Evolutionary conservation across 2,329 filamentous ascomycete species (phyloP).

Genomic region (Colletotrichum ledebouriae): DNA sequence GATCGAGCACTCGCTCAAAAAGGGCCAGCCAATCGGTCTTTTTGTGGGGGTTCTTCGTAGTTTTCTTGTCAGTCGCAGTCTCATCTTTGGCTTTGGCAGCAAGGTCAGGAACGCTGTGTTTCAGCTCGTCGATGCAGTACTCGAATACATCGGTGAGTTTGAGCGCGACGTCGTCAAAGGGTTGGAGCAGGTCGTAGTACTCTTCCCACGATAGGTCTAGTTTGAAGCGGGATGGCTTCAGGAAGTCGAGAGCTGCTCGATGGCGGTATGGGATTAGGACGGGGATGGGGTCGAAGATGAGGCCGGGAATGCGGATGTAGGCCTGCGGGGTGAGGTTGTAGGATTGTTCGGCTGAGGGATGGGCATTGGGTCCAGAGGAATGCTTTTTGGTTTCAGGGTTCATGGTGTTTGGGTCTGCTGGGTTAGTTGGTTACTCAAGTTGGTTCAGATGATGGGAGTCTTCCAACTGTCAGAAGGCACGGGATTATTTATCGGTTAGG

Average conservation of each 20-base stretch:
- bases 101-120: background rate
- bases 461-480: too few relatives aligned
- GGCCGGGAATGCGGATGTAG: constrained; percentile 37
- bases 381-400: too few relatives aligned
- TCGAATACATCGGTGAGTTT: constrained; percentile 30
- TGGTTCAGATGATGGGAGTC: background rate
- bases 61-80: background rate
- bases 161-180: constrained; percentile 26
- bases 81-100: background rate
- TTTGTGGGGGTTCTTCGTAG: too few relatives aligned
- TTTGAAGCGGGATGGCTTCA: constrained; percentile 17
- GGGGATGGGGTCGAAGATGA: constrained; percentile 24
- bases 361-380: background rate
- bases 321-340: constrained; percentile 18
- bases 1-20: constrained; percentile 20
- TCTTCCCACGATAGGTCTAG: constrained; percentile 23
- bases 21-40: background rate
- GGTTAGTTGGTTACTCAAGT: accelerated
- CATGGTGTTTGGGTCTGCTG: background rate
- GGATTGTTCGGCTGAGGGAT: background rate
- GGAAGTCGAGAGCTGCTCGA: constrained; percentile 21
- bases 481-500: too few relatives aligned
- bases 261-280: constrained; percentile 22
- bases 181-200: constrained; percentile 29
- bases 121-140: constrained; percentile 19